A percentile compares a stretch with the other conserved stretches of the same genome.
Evolutionary conservation across 495 filamentous ascomycete genomes (phyloP).

Genomic region (Stereocaulon alpinum): DNA sequence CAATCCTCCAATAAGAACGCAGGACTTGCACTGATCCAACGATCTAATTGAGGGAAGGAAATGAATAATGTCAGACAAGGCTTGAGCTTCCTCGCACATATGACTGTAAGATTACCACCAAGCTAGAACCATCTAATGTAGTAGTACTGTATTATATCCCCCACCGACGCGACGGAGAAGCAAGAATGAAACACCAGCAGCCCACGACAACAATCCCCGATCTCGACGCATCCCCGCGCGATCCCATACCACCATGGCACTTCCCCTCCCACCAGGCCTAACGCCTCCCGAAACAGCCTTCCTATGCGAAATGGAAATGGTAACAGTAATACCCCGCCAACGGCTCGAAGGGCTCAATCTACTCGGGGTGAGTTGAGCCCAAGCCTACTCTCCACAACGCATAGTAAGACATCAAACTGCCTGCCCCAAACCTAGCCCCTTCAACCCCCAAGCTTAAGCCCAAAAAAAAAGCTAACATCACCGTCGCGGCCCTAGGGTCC

Average conservation of each 20-base stretch:
- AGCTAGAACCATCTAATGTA: neutral
- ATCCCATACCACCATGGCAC: slow-evolving; percentile 51
- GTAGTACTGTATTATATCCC: too few species aligned
- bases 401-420: neutral
- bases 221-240: too few species aligned
- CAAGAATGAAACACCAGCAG: too few species aligned
- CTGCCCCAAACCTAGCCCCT: too few species aligned
- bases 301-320: slow-evolving; percentile 91
- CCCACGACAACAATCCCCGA: too few species aligned
- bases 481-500: slow-evolving; percentile 48
- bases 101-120: neutral
- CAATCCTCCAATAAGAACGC: too few species aligned
- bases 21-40: too few species aligned
- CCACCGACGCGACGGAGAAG: too few species aligned
- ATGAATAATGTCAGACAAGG: too few species aligned
- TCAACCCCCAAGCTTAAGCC: neutral
- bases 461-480: slow-evolving; percentile 5
- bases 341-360: slow-evolving; percentile 75
- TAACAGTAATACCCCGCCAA: slow-evolving; percentile 87
- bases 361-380: slow-evolving; percentile 56
- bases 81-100: neutral
- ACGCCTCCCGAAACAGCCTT: slow-evolving; percentile 88
- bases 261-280: slow-evolving; percentile 71
- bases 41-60: too few species aligned
- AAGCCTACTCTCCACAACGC: slow-evolving; percentile 4